phyloP scores from a whole-genome alignment of 1,284 basidiomycete genomes.

The Fistulina hepatica region DNA sequence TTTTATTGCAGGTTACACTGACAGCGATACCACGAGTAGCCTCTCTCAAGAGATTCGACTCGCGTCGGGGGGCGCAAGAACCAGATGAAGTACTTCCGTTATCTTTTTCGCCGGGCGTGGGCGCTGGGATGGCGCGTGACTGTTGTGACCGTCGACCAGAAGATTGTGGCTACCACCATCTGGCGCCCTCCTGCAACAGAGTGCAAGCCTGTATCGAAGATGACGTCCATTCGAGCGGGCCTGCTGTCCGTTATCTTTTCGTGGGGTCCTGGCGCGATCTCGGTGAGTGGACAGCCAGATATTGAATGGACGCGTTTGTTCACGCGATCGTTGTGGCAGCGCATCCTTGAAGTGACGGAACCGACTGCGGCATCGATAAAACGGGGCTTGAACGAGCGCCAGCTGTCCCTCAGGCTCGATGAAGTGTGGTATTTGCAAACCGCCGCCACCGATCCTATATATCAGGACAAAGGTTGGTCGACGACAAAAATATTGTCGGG shows the following conservation, averaged over 20 bases:
- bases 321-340: no score
- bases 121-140: conserved; percentile 19
- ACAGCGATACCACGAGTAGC: background rate
- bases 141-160: conserved; percentile 17
- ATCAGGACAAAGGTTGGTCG: no score
- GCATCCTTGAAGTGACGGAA: no score
- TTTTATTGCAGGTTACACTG: background rate
- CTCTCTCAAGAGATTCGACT: conserved; percentile 2
- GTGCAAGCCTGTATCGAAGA: conserved; percentile 15
- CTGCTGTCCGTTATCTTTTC: conserved; percentile 14
- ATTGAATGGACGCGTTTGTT: no score
- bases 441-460: no score
- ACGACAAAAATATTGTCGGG: no score
- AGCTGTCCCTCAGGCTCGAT: no score
- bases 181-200: conserved; percentile 22
- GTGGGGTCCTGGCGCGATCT: conserved; percentile 19
- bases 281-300: no score
- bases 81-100: conserved; percentile 14
- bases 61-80: conserved; percentile 13
- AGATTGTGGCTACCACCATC: conserved; percentile 17
- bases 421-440: no score
- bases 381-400: no score
- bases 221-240: conserved; percentile 17
- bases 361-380: no score
- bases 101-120: conserved; percentile 16